Base-by-base conservation (phyloP, 1,139 yeast species). In the Suhomyces bribrorum region DNA sequence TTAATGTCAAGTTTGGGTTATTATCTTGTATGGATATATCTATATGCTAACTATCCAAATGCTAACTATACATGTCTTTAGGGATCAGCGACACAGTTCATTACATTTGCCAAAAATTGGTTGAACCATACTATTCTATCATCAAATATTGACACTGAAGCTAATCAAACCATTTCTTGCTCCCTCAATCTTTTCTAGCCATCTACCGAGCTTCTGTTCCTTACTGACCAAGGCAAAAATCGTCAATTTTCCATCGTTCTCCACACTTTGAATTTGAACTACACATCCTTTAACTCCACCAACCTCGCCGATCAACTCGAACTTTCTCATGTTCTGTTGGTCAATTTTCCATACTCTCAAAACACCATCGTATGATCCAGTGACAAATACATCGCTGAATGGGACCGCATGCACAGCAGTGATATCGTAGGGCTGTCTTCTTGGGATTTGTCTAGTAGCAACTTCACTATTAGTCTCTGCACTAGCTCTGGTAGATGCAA, bases 181-280 rank as follows among this genome's bases (percentile, higher is more conserved):
- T n/a, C 65, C 66, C 13, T 61, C 62, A 24, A 62, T 50, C 45
- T 67, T 66, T 20, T 55, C 61, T 36, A 70, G 53, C 96, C 96
- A 89, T 59, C 97, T 80, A 32, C 96, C 97, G 44, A 86, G 73
- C 54, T 85, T 79, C 57, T 86, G 96, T 60, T 90, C 96, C 61
- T 89, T 87, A 38, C 92, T 77, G 12, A 86, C 69, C 33, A 87
- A 73, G 0, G 84, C 92, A 47, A 76, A 69, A 11, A 89, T 73
- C 48, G 78, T 70, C 41, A 86, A 60, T 37, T 72, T 69, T 36
- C 58, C 61, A 14, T 66, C 63, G 17, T 73, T 59, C 53, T 86
- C 95, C n/a, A 75, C 80, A 13, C 73, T 75, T 34, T 80, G 81
- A 37, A 89, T 81, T 40, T 73, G 69, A 16, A 86, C 86, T 15